Base-by-base conservation (phyloP, 139 green algal species). In the Micromonas pusilla region DNA sequence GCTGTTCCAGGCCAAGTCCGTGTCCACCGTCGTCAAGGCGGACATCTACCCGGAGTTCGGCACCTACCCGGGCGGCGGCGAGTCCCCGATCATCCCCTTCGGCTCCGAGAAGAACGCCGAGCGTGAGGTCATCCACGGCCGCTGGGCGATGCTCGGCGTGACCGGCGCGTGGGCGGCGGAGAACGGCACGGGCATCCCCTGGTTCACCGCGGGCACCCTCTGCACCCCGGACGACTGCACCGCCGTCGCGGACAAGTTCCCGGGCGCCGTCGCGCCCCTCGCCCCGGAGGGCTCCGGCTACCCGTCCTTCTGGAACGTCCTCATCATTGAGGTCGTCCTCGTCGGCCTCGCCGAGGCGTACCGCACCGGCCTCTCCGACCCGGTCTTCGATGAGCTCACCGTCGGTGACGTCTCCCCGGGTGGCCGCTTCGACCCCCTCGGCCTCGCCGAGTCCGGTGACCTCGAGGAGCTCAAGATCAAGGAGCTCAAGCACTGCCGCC, bases 401-500 rank as follows among this genome's bases (percentile, higher is more conserved):
- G 74, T 73, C 21, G 62, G 74, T 39, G 74, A 80, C 60, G 36
- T 80, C 19, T 45, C 60, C 73, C 73, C 73, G 26, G 73, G 73
- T 52, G 73, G 73, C 52, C 73, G 53, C 31, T 79, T 79, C 28
- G 73, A 79, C 73, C 73, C 73, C 30, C 60, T 79, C 54, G 57
- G 57, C 52, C 38, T 80, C 23, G 32, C 62, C 33, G 74, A 80
- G 26, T 67, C 36, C 23, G 28, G 39, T 37, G 74, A 80, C 71
- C 52, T 77, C 39, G 71, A 77, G 19, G 45, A 78, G 37, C 72
- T 87, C 33, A 87, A 87, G 80, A 26, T 83, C 25, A 77, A 77
- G 36, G 83, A 87, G 76, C 33, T 87, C 45, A 85, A 85, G 80
- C 80, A 87, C 70, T 73, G 45, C 70, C 72, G 83, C 52, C 73